phyloP scores from a whole-genome alignment of 179 eudicot genomes.

The Patellifolia procumbens region DNA sequence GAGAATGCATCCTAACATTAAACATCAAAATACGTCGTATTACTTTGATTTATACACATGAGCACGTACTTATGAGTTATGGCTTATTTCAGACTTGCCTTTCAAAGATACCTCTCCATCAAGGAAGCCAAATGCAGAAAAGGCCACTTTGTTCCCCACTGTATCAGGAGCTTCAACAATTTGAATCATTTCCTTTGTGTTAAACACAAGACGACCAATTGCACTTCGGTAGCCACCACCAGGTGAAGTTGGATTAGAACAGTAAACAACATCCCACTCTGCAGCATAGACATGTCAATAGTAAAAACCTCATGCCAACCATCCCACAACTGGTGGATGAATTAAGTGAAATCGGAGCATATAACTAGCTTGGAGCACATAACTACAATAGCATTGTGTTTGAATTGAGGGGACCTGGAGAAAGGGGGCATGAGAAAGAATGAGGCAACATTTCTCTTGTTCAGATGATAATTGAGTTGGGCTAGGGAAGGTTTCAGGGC shows the following conservation, averaged over 20 bases:
- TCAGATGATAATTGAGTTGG: too few relatives aligned
- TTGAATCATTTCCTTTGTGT: constrained; percentile 91
- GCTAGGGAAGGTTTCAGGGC: too few relatives aligned
- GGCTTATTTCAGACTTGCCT: constrained; percentile 46
- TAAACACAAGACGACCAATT: constrained; percentile 79
- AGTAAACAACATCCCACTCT: constrained; percentile 98
- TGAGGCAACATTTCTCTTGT: too few relatives aligned
- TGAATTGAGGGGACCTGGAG: too few relatives aligned
- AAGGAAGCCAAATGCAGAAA: constrained; percentile 77
- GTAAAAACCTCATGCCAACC: neutral
- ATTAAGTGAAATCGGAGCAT: too few relatives aligned
- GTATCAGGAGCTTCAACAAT: constrained; percentile 82
- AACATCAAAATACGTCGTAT: neutral
- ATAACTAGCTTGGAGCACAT: neutral
- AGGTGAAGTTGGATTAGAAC: constrained; percentile 95
- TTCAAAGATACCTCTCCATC: constrained; percentile 87
- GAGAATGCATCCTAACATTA: neutral
- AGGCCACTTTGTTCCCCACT: constrained; percentile 75
- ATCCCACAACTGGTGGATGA: neutral
- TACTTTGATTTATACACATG: neutral
- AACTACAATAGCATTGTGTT: neutral
- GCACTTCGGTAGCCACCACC: constrained; percentile 96
- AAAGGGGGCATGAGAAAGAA: too few relatives aligned
- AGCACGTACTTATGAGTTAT: neutral
- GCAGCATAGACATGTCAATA: constrained; percentile 14